phyloP scores from a whole-genome alignment of 2,329 filamentous ascomycete genomes.

The Tolypocladium pustulatum region DNA sequence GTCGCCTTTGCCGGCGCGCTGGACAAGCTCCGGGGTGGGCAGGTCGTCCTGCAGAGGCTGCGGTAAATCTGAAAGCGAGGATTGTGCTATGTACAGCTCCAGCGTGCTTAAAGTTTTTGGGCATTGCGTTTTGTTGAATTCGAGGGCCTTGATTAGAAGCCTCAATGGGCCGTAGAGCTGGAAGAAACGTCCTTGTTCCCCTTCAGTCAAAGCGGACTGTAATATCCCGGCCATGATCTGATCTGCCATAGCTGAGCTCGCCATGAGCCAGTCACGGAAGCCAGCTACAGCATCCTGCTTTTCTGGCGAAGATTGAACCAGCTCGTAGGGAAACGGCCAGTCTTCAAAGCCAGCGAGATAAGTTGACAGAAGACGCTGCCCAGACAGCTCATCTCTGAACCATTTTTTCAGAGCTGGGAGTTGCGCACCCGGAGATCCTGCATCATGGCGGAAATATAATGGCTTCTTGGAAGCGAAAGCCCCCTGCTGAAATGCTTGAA shows the following conservation, averaged over 20 bases:
- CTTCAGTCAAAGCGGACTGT: conserved; percentile 13
- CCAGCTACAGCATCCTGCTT: conserved; percentile 7
- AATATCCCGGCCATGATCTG: conserved; percentile 20
- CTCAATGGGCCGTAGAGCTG: conserved; percentile 51
- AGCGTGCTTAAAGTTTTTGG: conserved; percentile 11
- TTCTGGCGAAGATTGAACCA: conserved; percentile 15
- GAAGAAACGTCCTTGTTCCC: conserved; percentile 30
- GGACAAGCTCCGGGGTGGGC: conserved; percentile 55
- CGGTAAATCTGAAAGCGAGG: conserved; percentile 60
- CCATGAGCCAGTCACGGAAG: conserved; percentile 18
- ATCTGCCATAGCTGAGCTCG: conserved; percentile 15
- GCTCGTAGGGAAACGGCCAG: conserved; percentile 27
- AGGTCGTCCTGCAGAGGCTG: conserved; percentile 50
- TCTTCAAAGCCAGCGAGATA: conserved; percentile 20
- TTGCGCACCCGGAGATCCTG: conserved; percentile 19
- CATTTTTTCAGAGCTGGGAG: conserved; percentile 48
- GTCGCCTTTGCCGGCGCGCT: conserved; percentile 59
- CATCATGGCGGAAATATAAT: conserved; percentile 32
- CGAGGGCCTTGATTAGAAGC: conserved; percentile 49
- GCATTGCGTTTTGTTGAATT: conserved; percentile 29
- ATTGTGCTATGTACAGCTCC: conserved; percentile 80
- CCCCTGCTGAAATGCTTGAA: conserved; percentile 38
- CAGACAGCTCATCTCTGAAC: conserved; percentile 31
- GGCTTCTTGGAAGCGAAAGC: conserved; percentile 45
- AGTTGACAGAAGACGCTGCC: conserved; percentile 8